Evolutionary conservation across 116 monocot species (phyloP), one percentile per base, ranked within the genome.

Genomic region (Iris pallida): DNA sequence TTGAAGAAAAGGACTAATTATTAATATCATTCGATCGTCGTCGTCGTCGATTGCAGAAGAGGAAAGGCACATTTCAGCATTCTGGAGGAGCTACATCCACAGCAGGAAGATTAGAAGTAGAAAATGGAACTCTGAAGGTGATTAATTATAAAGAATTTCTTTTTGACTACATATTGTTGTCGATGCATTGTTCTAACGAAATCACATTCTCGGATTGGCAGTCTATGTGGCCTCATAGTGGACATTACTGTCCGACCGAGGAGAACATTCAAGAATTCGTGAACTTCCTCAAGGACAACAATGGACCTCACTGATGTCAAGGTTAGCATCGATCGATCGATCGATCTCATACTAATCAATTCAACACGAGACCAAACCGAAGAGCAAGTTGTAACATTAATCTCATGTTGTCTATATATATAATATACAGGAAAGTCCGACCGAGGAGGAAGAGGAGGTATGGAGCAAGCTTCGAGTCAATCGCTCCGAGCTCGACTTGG

Each of bases 51-150:
- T 60, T 77, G 73, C 87, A 98, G 98, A 98, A 98, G 78, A 83
- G 53, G 57, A 98, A 98, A 75, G 80, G 80, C 10, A 56, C 8
- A 47, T 80, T 80, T 70, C 80, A 80, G 65, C 80, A 80, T 49
- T 80, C 80, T 41, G 80, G 70, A 81, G 98, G 93, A 62, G 98
- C 98, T 30, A 88, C 98, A 41, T 93, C 93, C 5, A 83, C 98
- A 72, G 93, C 98, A 12, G 98, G 98, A 49, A 83, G 90, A 77
- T 54, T 98, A 57, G 88, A 86, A 13, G 88, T 82, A 40, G 81
- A 88, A 51, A 78, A 81, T 42, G 98, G 98, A 64, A 57, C 73
- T 68, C 64, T 98, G 16, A 98, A 85, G 98, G 98, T 98, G 70
- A 1, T 40, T n/a, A n/a, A 61, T 14, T 15, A 47, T 14, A 19